A percentile compares a stretch with the other conserved stretches of the same genome.
phyloP scores from a whole-genome alignment of 208 protist genomes.

The Crithidia thermophila region DNA sequence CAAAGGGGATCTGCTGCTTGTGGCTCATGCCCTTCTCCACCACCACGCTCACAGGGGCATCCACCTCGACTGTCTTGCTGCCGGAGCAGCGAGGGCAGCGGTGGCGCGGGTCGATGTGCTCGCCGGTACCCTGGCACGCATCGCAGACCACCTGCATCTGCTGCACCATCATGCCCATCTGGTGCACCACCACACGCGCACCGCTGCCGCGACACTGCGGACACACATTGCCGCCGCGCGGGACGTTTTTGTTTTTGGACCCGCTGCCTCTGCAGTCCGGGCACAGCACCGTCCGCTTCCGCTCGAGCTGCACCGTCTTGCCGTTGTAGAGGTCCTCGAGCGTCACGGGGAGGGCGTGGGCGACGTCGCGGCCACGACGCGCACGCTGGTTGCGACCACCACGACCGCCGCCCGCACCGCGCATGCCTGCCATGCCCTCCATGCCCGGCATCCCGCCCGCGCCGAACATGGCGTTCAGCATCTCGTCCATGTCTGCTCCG shows the following conservation, averaged over 20 bases:
- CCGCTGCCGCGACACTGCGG: constrained; percentile 92
- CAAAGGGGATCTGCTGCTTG: constrained; percentile 50
- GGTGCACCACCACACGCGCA: constrained; percentile 81
- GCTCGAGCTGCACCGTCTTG: constrained; percentile 53
- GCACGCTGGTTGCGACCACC: constrained; percentile 22
- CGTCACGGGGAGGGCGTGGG: constrained; percentile 54
- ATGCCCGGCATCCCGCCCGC: constrained; percentile 30
- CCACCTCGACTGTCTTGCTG: constrained; percentile 79
- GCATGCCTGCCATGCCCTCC: constrained; percentile 6
- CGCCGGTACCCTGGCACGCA: constrained; percentile 90
- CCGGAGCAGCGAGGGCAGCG: constrained; percentile 93
- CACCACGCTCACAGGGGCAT: constrained; percentile 58
- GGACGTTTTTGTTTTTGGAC: constrained; percentile 28
- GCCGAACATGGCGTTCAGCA: constrained; percentile 82
- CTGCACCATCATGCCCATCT: constrained; percentile 97
- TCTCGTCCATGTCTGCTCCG: constrained; percentile 49
- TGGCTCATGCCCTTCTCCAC: constrained; percentile 71
- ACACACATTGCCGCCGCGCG: constrained; percentile 47
- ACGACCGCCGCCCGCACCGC: neutral
- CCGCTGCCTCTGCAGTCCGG: constrained; percentile 66
- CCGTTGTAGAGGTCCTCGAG: constrained; percentile 86
- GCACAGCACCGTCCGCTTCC: constrained; percentile 56
- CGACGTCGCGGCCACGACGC: constrained; percentile 28
- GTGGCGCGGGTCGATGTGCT: constrained; percentile 85
- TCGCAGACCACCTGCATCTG: constrained; percentile 91